Conservation (phyloP, 2,329 filamentous ascomycete species). For the Phialophora chinensis region DNA sequence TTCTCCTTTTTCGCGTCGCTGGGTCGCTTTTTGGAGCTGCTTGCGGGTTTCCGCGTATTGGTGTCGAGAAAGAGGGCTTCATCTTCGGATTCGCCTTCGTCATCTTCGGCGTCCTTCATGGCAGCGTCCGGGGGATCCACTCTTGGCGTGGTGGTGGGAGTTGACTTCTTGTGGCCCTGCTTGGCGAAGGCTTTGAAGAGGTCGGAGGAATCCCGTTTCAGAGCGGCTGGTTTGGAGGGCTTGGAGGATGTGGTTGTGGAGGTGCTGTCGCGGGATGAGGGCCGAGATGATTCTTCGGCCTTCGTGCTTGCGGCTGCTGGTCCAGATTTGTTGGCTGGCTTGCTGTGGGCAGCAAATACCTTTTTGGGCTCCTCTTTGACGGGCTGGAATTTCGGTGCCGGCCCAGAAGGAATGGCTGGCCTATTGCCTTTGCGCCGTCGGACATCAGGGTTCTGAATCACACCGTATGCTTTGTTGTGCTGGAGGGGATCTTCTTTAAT, state of each 20-base stretch:
- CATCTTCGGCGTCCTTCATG: constrained; percentile 48
- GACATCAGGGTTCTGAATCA: constrained; percentile 74
- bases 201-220: constrained; percentile 42
- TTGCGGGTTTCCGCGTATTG: constrained; percentile 45
- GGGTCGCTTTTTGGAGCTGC: constrained; percentile 43
- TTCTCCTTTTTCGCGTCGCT: constrained; percentile 36
- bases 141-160: constrained; percentile 14
- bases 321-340: constrained; percentile 15
- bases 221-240: constrained; percentile 46
- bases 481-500: constrained; percentile 65
- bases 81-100: constrained; percentile 63
- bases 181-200: constrained; percentile 41
- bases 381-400: constrained; percentile 41
- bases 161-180: constrained; percentile 31
- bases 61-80: constrained; percentile 57
- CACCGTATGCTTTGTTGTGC: constrained; percentile 69
- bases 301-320: constrained; percentile 11
- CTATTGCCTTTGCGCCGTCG: constrained; percentile 57
- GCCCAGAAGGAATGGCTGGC: constrained; percentile 38
- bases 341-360: constrained; percentile 4
- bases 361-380: constrained; percentile 39
- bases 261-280: constrained; percentile 39
- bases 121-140: constrained; percentile 16
- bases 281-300: constrained; percentile 40
- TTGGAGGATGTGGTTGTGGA: constrained; percentile 44